Evolutionary conservation across 257 asterid genomes (phyloP).

Genomic region (Nicotiana obtusifolia): DNA sequence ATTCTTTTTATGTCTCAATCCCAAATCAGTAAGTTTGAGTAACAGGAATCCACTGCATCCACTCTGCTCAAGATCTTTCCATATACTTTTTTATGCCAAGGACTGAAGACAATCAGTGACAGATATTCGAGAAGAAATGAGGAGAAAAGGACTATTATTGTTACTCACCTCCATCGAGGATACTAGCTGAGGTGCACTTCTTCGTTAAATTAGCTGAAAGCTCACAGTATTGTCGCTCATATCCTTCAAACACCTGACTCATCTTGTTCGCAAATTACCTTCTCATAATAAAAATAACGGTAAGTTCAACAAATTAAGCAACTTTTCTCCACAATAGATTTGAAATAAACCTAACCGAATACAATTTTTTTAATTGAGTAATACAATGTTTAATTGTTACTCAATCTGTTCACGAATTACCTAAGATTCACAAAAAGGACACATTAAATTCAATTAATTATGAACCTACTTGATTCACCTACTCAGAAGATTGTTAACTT

Average conservation of each 20-base stretch:
- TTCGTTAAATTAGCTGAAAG: slow-evolving; percentile 65
- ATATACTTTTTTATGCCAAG: background rate
- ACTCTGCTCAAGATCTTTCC: background rate
- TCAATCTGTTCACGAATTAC: background rate
- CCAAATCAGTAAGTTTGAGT: background rate
- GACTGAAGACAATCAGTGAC: background rate
- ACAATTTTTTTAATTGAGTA: too few species aligned
- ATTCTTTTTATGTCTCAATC: background rate
- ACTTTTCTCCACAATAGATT: background rate
- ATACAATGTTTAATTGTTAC: too few species aligned
- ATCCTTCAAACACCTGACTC: slow-evolving; percentile 81
- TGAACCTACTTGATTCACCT: too few species aligned
- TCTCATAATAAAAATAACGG: background rate
- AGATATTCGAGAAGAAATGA: background rate
- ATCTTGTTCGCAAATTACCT: slow-evolving; percentile 21
- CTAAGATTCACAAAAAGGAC: background rate
- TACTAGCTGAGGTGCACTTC: slow-evolving; percentile 43
- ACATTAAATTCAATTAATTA: background rate
- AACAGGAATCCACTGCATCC: background rate
- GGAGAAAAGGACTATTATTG: background rate
- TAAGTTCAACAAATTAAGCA: background rate
- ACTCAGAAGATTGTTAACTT: too few species aligned
- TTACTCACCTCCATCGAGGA: slow-evolving; percentile 62
- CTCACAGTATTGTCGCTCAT: slow-evolving; percentile 80
- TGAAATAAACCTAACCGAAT: background rate